These are phyloP conservation scores for Eucalyptus erythrocorys DNA, from an alignment of 345 rosid genomes.

Conservation along the genomic window DNA sequence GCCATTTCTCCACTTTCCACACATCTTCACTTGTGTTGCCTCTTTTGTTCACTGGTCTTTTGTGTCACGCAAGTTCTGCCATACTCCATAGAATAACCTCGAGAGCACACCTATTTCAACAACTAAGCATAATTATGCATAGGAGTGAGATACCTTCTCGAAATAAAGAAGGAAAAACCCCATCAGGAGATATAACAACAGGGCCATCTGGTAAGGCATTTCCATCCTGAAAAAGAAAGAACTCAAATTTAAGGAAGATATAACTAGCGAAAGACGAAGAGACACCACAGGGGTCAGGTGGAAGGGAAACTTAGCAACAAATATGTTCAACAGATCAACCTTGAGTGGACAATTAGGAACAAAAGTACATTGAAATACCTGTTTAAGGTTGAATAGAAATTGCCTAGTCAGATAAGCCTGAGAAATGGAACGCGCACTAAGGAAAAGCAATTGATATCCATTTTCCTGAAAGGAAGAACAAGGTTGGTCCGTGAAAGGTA, in stretches of 20 bases:
- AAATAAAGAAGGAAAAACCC: constrained; percentile 79
- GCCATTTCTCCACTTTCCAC: not conserved
- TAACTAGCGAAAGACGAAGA: not conserved
- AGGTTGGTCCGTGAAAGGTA: not conserved
- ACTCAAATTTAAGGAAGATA: not conserved
- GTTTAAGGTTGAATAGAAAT: constrained; percentile 6
- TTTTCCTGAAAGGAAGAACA: not conserved
- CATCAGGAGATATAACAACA: constrained; percentile 93
- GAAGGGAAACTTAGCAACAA: not conserved
- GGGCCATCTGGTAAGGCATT: constrained; percentile 95
- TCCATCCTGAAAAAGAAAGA: constrained; percentile 49
- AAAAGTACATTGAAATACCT: not conserved
- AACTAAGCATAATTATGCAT: not conserved
- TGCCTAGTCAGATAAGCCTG: constrained; percentile 8
- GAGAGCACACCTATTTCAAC: not conserved
- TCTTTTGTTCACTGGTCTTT: not conserved
- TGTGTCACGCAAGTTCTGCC: not conserved
- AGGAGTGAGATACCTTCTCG: constrained; percentile 58
- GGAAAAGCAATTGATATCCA: constrained; percentile 7
- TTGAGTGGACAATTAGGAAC: not conserved
- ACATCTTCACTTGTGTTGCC: not conserved
- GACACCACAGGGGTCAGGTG: not conserved
- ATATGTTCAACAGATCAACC: not conserved
- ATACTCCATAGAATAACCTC: not conserved
- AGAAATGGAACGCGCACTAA: constrained; percentile 4